phyloP scores from a whole-genome alignment of 305 asterid genomes.

The Fraxinus floribunda region DNA sequence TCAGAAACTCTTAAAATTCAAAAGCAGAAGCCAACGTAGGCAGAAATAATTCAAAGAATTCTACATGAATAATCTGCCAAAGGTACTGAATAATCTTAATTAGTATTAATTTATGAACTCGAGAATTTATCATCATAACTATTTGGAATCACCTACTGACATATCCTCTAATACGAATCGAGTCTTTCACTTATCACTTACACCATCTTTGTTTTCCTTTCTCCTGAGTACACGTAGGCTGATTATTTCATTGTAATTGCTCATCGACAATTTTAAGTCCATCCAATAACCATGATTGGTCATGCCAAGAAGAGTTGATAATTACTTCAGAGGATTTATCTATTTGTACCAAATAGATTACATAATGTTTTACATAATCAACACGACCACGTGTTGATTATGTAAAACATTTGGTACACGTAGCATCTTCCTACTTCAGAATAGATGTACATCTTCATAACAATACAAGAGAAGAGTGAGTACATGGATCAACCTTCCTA shows the following conservation, averaged over 20 bases:
- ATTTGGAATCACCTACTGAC: not conserved
- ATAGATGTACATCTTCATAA: not conserved
- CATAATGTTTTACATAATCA: no score
- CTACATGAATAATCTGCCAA: not conserved
- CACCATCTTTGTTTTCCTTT: not conserved
- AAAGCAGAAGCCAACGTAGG: not conserved
- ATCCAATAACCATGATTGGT: not conserved
- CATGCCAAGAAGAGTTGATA: not conserved
- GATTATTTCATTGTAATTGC: not conserved
- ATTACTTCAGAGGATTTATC: not conserved
- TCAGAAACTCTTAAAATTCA: conserved; percentile 11
- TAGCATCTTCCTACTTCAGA: no score
- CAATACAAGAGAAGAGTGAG: no score
- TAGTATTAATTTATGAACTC: not conserved
- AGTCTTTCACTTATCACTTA: not conserved
- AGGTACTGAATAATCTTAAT: conserved; percentile 4
- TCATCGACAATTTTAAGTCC: not conserved
- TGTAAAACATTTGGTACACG: no score
- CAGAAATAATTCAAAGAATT: not conserved
- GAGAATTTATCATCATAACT: not conserved
- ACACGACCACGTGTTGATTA: no score
- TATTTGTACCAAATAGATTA: no score
- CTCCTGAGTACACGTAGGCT: not conserved
- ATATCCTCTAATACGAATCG: not conserved
- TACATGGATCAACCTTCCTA: not conserved